A percentile compares a stretch with the other conserved stretches of the same genome.
Conservation (phyloP, 768 basidiomycete genomes). For the Auricularia auricula-judae region DNA sequence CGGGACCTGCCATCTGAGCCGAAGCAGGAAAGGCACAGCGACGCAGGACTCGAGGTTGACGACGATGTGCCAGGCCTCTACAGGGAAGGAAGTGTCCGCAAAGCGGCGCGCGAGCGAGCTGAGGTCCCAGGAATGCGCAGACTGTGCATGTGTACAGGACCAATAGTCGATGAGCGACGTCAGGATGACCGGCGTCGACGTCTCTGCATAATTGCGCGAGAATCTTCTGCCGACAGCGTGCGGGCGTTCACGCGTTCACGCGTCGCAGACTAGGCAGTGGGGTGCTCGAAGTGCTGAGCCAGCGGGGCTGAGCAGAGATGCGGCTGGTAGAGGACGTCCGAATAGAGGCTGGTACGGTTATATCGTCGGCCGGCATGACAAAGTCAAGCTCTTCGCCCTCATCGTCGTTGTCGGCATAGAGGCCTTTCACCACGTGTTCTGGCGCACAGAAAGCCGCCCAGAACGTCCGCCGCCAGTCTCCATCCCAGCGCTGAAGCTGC, state of each 20-base stretch:
- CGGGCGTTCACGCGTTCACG: not conserved
- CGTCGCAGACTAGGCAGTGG: not conserved
- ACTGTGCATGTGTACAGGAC: not conserved
- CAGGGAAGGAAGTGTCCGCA: conserved; percentile 10
- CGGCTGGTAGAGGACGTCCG: conserved; percentile 16
- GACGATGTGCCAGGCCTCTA: conserved; percentile 20
- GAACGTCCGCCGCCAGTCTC: conserved; percentile 10
- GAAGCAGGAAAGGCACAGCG: conserved; percentile 8
- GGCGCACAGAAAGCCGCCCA: conserved; percentile 2
- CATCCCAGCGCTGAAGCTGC: conserved; percentile 5
- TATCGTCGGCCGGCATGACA: conserved; percentile 3
- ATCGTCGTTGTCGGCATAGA: not conserved
- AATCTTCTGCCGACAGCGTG: not conserved
- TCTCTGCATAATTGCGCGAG: conserved; percentile 1
- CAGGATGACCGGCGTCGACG: conserved; percentile 11
- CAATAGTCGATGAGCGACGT: conserved; percentile 9
- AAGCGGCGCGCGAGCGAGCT: conserved; percentile 10
- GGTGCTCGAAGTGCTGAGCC: not conserved
- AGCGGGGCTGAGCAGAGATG: conserved; percentile 2
- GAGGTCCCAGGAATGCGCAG: conserved; percentile 10
- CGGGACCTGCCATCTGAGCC: conserved; percentile 6
- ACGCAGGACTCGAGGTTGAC: conserved; percentile 16
- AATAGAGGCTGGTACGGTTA: conserved; percentile 8
- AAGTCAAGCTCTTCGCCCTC: not conserved
- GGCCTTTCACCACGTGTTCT: not conserved